Evolutionary conservation across 176 grass and related monocot genomes (phyloP), one percentile per base, ranked within the genome.

Genomic region (Zoysia pacifica): DNA sequence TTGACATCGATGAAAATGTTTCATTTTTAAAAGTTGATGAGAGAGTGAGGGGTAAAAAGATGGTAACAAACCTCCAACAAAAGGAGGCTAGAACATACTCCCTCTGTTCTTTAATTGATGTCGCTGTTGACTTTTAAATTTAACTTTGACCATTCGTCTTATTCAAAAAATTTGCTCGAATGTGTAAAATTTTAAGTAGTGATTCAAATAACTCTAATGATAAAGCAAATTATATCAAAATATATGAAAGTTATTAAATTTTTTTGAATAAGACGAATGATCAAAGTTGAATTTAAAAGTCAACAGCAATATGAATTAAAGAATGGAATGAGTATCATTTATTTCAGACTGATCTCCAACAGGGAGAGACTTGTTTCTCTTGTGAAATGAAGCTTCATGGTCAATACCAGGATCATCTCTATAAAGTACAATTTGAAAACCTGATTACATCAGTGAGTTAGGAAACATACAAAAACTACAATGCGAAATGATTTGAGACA

Each of bases 51-150:
- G 11, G 1, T 18, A 10, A 20, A 54, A 51, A 80, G 48, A 56
- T 71, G 58, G 35, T 14, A 65, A 70, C 76, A 4, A 75, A 89
- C 87, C 87, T 89, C 82, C 82, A 64, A 84, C 5, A n/a, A 70
- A 89, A 72, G 82, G 77, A 71, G 87, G 81, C 18, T 52, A 48
- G 18, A 89, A 65, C 42, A 72, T 48, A 55, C 28, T 28, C 28
- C 28, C 28, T 28, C 28, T 0, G 28, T 28, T 28, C 28, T 28
- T 28, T 28, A 28, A 28, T 28, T 28, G 28, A 28, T 28, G 28
- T 28, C 28, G 28, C 28, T 28, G 28, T 28, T 28, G 28, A 28
- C 28, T 28, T 28, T 28, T 28, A 28, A 28, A 28, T 28, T 28
- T 28, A 28, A 28, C 28, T 28, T 28, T 28, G 28, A 28, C 28